Evolutionary conservation across 1,284 basidiomycete genomes (phyloP), one percentile per base, ranked within the genome.

Genomic region (Pseudozyma flocculosa): DNA sequence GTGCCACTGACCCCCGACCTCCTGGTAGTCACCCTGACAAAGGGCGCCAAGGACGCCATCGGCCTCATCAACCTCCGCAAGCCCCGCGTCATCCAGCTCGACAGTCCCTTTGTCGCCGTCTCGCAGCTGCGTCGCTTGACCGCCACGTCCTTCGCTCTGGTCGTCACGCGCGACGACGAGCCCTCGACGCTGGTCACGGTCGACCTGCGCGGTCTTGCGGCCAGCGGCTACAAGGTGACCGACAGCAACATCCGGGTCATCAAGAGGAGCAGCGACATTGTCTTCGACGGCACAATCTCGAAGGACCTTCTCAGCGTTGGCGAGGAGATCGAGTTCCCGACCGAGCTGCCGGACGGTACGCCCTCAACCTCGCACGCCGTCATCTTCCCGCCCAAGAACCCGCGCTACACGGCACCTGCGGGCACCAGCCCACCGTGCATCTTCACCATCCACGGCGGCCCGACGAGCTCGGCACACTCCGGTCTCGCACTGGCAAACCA

Each of bases 351-450:
- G 1, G 48, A 47, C 46, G 78, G 72, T 34, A 23, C 26, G 40
- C 37, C 38, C 2, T 48, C 72, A 1, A 40, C 48, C 0, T 70
- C 68, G 0, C 69, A 88, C 72, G 83, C 84, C 5, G 74, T 87
- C 15, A 85, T 82, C 61, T 87, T 85, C 56, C 80, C 83, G 3
- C 88, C 88, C 0, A 80, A 79, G 22, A 88, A 87, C 61, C 84
- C 84, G 0, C 75, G 80, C 0, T 88, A 84, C 67, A 60, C 71
- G 1, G 84, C 81, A 0, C 76, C 82, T 4, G 67, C 73, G 0
- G 81, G 80, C 2, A 84, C 86, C 70, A 81, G 81, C 19, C 87
- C 88, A 0, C 88, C 88, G 0, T 85, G 84, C 59, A 80, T 88
- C 15, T 79, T 88, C 8, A 76, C 80, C 39, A 81, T 83, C 1